These are phyloP conservation scores for Boletus vermiculosoides DNA, from an alignment of 768 basidiomycete species.

Conservation along the genomic window DNA sequence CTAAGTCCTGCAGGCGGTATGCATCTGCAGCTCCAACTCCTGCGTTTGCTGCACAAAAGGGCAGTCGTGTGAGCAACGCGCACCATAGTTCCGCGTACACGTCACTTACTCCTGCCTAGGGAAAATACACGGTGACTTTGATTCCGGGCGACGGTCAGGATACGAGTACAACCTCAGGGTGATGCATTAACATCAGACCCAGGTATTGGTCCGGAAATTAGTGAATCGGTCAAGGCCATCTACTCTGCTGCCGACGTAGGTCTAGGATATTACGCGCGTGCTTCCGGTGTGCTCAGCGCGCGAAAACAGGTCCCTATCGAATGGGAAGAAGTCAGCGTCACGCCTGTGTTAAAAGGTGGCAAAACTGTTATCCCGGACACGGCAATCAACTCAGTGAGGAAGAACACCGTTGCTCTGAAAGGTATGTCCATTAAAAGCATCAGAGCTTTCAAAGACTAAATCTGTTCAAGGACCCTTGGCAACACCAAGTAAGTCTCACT, in stretches of 20 bases:
- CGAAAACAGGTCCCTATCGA: conserved; percentile 82
- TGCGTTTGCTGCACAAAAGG: conserved; percentile 88
- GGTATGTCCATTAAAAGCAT: conserved; percentile 45
- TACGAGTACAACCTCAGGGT: conserved; percentile 1
- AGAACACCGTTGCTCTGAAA: conserved; percentile 97
- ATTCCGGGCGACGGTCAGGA: conserved; percentile 91
- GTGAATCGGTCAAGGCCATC: conserved; percentile 92
- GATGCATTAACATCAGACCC: conserved; percentile 17
- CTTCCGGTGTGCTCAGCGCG: conserved; percentile 12
- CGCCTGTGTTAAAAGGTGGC: conserved; percentile 89
- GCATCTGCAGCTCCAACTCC: conserved; percentile 78
- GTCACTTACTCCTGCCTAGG: conserved; percentile 45
- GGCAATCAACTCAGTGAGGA: conserved; percentile 89
- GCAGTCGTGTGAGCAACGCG: conserved; percentile 63
- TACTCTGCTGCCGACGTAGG: conserved; percentile 82
- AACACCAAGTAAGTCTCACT: conserved; percentile 78
- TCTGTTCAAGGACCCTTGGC: conserved; percentile 76
- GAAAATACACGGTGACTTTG: conserved; percentile 94
- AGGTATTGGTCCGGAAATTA: conserved; percentile 99
- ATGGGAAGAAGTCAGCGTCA: conserved; percentile 99
- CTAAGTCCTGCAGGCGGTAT: conserved; percentile 59
- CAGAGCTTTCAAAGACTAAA: conserved; percentile 12
- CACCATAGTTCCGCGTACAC: not conserved
- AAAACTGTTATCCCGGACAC: conserved; percentile 95
- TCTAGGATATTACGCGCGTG: conserved; percentile 5